Conservation (phyloP, 164 flowering plant genomes). For the Buxus sempervirens region DNA sequence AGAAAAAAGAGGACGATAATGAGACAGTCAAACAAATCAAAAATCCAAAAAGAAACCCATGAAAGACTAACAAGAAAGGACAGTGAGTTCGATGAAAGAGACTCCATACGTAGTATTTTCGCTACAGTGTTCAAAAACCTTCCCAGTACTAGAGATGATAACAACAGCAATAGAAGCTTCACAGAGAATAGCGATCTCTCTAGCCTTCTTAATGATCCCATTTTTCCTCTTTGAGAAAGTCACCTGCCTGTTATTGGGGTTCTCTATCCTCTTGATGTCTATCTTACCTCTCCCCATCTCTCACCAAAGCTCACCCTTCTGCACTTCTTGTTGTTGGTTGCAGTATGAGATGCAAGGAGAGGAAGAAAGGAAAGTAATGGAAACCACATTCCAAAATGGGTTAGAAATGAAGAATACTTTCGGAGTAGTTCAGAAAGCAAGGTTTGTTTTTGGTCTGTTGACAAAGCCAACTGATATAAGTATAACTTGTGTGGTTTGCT, state of each 20-base stretch:
- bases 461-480: background rate
- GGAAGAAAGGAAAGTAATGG: background rate
- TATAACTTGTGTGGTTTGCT: too few relatives aligned
- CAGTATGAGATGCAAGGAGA: background rate
- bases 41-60: background rate
- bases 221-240: conserved; percentile 75
- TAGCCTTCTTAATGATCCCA: conserved; percentile 76
- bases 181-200: conserved; percentile 69
- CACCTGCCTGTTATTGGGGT: conserved; percentile 73
- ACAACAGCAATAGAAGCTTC: conserved; percentile 78
- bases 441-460: background rate
- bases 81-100: background rate
- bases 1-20: background rate
- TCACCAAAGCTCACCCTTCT: conserved; percentile 2
- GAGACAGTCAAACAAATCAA: background rate
- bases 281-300: conserved; percentile 80
- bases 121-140: conserved; percentile 58
- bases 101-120: conserved; percentile 46
- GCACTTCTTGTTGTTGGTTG: background rate
- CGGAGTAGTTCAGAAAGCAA: background rate
- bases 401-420: background rate
- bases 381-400: background rate
- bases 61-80: background rate
- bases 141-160: conserved; percentile 59
- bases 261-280: conserved; percentile 88